These are phyloP conservation scores for Arthrobotrys entomopaga DNA, from an alignment of 2,329 filamentous ascomycete genomes.

Conservation along the genomic window DNA sequence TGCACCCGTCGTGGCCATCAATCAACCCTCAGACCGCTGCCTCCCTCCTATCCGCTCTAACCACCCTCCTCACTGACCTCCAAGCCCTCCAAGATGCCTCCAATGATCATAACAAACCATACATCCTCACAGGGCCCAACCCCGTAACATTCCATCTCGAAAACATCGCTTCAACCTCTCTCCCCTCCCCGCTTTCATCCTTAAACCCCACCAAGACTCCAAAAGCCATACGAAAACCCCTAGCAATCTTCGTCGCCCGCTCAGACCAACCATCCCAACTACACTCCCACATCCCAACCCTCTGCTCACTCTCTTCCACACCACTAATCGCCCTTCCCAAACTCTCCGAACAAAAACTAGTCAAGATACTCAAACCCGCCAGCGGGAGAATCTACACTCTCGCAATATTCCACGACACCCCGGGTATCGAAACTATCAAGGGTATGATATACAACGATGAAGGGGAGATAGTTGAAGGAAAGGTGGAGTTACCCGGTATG, in stretches of 20 bases:
- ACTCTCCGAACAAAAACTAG: conserved; percentile 69
- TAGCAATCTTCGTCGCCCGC: conserved; percentile 70
- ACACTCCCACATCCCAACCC: conserved; percentile 70
- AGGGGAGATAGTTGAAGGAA: conserved; percentile 7
- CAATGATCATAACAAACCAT: not conserved
- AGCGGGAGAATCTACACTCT: conserved; percentile 60
- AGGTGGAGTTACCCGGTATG: conserved; percentile 26
- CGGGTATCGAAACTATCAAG: not conserved
- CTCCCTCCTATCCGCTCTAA: conserved; percentile 1
- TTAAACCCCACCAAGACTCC: not conserved
- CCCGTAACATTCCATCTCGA: conserved; percentile 72
- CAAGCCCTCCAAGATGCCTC: conserved; percentile 10
- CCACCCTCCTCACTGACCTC: conserved; percentile 34
- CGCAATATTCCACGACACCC: conserved; percentile 18
- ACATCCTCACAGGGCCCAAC: conserved; percentile 73
- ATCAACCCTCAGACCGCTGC: conserved; percentile 11
- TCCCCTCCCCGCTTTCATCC: conserved; percentile 18
- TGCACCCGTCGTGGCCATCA: conserved; percentile 30
- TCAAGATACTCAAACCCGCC: conserved; percentile 66
- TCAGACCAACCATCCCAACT: conserved; percentile 69
- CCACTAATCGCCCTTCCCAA: conserved; percentile 72
- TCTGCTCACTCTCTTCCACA: conserved; percentile 67
- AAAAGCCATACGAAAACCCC: conserved; percentile 54
- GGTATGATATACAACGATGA: conserved; percentile 10
- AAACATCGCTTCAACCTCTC: conserved; percentile 59